A percentile compares a stretch with the other conserved stretches of the same genome.
phyloP scores from a whole-genome alignment of 257 asterid genomes.

The Solanum medicagineum region DNA sequence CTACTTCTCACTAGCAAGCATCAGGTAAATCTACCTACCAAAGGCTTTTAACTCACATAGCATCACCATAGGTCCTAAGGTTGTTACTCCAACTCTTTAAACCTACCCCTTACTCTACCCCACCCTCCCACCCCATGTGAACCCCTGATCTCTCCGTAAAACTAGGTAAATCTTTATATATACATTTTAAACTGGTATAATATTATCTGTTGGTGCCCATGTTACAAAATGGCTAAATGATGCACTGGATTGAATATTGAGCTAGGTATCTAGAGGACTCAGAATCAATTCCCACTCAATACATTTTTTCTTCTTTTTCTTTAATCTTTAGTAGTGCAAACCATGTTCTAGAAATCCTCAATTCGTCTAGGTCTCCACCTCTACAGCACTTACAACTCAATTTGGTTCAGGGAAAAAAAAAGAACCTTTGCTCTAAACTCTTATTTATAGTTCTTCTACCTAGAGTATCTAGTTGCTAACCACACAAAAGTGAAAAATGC shows the following conservation, averaged over 20 bases:
- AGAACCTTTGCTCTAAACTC: background rate
- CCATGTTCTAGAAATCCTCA: background rate
- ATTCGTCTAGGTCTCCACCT: background rate
- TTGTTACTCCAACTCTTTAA: background rate
- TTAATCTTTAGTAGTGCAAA: background rate
- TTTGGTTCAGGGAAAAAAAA: background rate
- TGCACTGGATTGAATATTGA: background rate
- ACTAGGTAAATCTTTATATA: background rate
- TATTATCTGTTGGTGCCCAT: background rate
- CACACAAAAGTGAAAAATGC: background rate
- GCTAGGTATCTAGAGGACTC: background rate
- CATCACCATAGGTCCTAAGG: background rate
- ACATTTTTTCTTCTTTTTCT: background rate
- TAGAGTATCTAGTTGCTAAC: background rate
- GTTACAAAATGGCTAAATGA: background rate
- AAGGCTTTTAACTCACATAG: background rate
- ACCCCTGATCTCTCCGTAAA: background rate
- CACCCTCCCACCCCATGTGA: background rate
- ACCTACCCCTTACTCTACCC: too few species aligned
- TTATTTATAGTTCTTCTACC: background rate
- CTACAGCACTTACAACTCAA: background rate
- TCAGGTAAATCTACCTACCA: background rate
- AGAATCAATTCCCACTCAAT: background rate
- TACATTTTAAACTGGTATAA: background rate
- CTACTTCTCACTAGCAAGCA: background rate